Base-by-base conservation (phyloP, 2,329 filamentous ascomycete genomes). In the Talaromyces sp. region DNA sequence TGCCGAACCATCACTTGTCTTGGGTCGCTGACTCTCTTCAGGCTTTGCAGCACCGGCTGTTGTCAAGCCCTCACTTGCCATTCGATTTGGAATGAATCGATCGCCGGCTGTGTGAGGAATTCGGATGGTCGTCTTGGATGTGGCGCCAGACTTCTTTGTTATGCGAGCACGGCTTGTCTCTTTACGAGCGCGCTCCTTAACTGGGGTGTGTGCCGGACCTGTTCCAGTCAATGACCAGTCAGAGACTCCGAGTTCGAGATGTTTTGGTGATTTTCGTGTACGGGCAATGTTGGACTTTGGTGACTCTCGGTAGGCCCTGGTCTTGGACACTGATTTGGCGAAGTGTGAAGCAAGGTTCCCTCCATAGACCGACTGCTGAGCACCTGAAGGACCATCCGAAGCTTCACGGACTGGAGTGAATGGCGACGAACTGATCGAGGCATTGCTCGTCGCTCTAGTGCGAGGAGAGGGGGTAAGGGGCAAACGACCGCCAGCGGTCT, bases 61-160 rank as follows among this genome's bases (percentile, higher is more conserved):
- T 69, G 87, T 81, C 70, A 96, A 89, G 57, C 89, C 92, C 54
- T 95, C 94, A 79, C 92, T 96, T 63, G 92, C 89, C 52, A 83
- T 84, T 33, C 94, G 89, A 80, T 96, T 97, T 65, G 94, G 93
- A 65, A 99, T 97, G 80, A 97, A 99, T 55, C 94, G 87, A 74
- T 99, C 94, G 39, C 87, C 91, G 50, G 84, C 82, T 67, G 93
- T 94, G 74, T 82, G 76, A 28, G 79, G 71, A 66, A 83, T 77
- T 57, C 84, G 87, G 59, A 92, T 74, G 1, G 89, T 91, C 13
- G 89, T 93, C 83, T 95, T 95, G 69, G 75, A 74, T 28, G 73
- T 65, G 2, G 53, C 17, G 25, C 41, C 36, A 28, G 45, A 1
- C 37, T 59, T 59, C 83, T 95, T 95, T 69, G 75, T 73, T 28